Percentiles rank a stretch among this genome's conserved stretches.
These are phyloP conservation scores for Tricholoma hemisulphureum DNA, from an alignment of 768 basidiomycete genomes.

Conservation along the genomic window DNA sequence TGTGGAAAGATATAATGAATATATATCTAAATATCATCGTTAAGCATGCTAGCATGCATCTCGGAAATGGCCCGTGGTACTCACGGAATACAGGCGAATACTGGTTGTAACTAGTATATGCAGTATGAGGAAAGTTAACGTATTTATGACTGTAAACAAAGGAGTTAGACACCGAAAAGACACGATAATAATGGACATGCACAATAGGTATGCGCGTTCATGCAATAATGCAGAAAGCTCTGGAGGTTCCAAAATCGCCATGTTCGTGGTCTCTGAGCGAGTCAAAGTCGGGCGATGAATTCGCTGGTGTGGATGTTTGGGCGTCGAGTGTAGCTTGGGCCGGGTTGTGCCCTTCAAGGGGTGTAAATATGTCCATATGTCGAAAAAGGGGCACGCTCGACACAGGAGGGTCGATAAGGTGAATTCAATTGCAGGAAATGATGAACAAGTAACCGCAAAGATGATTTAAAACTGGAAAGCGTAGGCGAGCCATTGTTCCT, in stretches of 20 bases:
- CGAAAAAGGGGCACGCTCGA: background rate
- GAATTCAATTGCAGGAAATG: slow-evolving; percentile 55
- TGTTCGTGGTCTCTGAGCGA: background rate
- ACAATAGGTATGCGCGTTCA: background rate
- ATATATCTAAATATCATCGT: background rate
- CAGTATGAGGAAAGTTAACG: background rate
- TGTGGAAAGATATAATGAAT: background rate
- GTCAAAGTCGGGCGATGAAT: background rate
- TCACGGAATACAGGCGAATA: background rate
- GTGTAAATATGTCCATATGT: background rate
- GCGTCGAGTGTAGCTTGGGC: background rate
- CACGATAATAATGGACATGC: background rate
- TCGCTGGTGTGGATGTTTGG: background rate
- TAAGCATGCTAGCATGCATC: background rate
- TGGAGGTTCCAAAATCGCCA: background rate
- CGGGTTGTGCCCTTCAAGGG: background rate
- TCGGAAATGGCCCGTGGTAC: background rate
- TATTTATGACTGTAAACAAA: background rate
- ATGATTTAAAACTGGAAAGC: too few relatives aligned
- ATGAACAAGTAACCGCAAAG: slow-evolving; percentile 10
- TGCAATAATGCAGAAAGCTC: background rate
- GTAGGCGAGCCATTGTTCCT: too few relatives aligned
- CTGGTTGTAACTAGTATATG: too few relatives aligned
- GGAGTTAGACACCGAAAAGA: background rate
- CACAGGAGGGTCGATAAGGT: background rate